These are phyloP conservation scores for Sporothrix sp. DNA, from an alignment of 2,329 filamentous ascomycete species.

Conservation along the genomic window DNA sequence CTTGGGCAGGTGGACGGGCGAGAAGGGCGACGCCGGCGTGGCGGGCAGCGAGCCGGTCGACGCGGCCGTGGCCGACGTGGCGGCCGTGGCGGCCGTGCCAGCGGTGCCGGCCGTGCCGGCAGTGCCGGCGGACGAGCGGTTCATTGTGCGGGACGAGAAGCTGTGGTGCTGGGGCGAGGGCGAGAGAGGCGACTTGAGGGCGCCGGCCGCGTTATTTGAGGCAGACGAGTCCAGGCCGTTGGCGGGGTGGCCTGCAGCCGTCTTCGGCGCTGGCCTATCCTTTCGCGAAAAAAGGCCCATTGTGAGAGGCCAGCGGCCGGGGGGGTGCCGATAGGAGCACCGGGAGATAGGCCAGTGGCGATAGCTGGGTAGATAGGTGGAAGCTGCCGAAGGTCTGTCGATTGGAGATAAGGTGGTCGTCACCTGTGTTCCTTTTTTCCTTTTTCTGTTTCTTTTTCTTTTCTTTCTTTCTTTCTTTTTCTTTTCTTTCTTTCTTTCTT, in stretches of 20 bases:
- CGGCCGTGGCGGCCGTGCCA: constrained; percentile 29
- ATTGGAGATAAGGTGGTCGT: no score
- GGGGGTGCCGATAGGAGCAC: constrained; percentile 8
- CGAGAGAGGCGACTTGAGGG: constrained; percentile 31
- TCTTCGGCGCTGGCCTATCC: constrained; percentile 39
- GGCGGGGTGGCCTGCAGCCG: constrained; percentile 14
- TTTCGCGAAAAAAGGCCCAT: constrained; percentile 51
- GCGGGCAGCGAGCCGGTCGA: constrained; percentile 25
- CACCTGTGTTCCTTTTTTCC: no score
- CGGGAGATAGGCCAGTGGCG: constrained; percentile 7
- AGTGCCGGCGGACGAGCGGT: constrained; percentile 43
- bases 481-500: no score
- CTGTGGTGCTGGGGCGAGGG: constrained; percentile 23
- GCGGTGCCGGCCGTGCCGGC: constrained; percentile 27
- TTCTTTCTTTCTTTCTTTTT: no score
- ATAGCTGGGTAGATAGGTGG: constrained; percentile 5
- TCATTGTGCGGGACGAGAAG: constrained; percentile 30
- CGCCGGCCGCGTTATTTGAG: constrained; percentile 41
- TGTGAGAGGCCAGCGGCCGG: background rate
- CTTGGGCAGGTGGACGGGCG: constrained; percentile 53
- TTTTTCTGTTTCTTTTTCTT: no score
- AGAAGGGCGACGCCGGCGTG: constrained; percentile 43
- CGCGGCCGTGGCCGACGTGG: constrained; percentile 12
- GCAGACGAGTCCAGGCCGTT: constrained; percentile 33
- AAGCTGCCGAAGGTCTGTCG: constrained; percentile 9